Evolutionary conservation across 306 rosid genomes (phyloP).

Genomic region (Quercus robur): DNA sequence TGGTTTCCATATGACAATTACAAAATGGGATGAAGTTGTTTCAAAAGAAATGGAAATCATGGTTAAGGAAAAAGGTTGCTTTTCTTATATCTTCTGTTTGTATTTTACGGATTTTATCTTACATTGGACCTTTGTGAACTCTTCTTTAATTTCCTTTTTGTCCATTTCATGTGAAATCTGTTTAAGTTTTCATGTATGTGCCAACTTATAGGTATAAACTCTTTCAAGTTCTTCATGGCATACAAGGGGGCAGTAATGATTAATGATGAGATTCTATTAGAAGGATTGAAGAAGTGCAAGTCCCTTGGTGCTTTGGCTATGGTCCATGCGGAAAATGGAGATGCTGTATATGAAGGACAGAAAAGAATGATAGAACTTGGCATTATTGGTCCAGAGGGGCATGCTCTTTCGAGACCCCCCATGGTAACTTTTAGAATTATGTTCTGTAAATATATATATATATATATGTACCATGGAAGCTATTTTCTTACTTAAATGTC

Average conservation of each 20-base stretch:
- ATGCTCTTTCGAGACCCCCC: constrained; percentile 90
- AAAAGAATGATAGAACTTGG: constrained; percentile 89
- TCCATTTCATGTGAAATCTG: neutral
- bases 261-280: constrained; percentile 77
- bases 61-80: constrained; percentile 83
- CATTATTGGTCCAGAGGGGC: constrained; percentile 98
- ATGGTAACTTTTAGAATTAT: constrained; percentile 41
- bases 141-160: neutral
- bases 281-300: constrained; percentile 87
- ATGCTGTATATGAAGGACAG: constrained; percentile 88
- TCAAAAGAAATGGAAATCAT: constrained; percentile 83
- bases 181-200: neutral
- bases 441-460: neutral
- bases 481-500: no score
- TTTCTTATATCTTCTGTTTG: constrained; percentile 7
- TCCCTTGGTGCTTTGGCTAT: constrained; percentile 96
- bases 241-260: constrained; percentile 86
- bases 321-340: constrained; percentile 99
- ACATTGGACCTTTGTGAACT: neutral
- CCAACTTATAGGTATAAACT: constrained; percentile 69
- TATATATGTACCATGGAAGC: no score
- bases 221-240: constrained; percentile 95
- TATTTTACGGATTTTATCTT: neutral
- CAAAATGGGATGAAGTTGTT: constrained; percentile 84
- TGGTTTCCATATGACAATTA: constrained; percentile 96